Evolutionary conservation across 257 asterid species (phyloP).

Genomic region (Jaltomata sinuosa): DNA sequence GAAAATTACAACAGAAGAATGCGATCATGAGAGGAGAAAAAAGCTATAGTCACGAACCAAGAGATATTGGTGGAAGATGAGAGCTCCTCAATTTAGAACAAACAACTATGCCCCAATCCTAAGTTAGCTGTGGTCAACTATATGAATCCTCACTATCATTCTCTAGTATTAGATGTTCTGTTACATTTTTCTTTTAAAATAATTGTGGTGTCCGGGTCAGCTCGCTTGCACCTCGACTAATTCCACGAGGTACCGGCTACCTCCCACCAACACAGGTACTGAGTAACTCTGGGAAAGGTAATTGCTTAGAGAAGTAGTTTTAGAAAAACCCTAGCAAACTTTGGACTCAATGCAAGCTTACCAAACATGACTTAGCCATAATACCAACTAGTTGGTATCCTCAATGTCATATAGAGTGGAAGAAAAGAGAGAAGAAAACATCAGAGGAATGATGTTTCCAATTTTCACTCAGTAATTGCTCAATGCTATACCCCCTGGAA

Average conservation of each 20-base stretch:
- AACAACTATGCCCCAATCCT: neutral
- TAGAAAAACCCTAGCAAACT: neutral
- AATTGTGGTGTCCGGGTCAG: neutral
- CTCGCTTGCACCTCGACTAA: neutral
- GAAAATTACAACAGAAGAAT: neutral
- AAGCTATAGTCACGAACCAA: neutral
- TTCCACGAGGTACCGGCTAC: neutral
- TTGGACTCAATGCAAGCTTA: neutral
- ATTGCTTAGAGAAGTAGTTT: neutral
- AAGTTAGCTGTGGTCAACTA: neutral
- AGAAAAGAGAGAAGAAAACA: neutral
- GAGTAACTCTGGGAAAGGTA: neutral
- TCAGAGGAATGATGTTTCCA: neutral
- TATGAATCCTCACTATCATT: neutral
- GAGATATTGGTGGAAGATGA: neutral
- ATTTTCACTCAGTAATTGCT: neutral
- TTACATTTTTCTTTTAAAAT: neutral
- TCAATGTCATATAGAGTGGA: neutral
- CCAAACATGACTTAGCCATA: neutral
- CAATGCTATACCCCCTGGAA: neutral
- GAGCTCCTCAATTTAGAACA: neutral
- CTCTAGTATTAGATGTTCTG: neutral
- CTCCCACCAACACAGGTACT: neutral
- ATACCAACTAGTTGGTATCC: neutral
- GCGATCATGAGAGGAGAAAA: neutral